Base-by-base conservation (phyloP, 345 rosid species). In the Eucalyptus tenuipes region DNA sequence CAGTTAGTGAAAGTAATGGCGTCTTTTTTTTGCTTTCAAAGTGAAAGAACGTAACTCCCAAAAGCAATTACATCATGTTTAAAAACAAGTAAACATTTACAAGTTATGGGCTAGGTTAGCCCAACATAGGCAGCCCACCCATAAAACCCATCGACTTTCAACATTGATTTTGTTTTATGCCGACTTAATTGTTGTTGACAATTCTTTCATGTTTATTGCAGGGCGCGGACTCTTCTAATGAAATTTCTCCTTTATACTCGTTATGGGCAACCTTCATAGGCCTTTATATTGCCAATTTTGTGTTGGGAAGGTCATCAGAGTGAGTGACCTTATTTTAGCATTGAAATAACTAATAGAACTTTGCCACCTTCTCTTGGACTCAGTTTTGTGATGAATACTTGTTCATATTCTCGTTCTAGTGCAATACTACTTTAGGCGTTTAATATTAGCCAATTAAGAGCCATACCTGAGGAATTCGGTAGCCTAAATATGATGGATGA, bases 251-350 rank as follows among this genome's bases (percentile, higher is more conserved):
- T 53, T 95, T 97, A 91, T 97, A 96, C 92, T 97, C 99, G 10
- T 91, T 97, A 57, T 97, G 99, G 99, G 99, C 99, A 85, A 97
- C 99, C 84, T 96, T 97, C 88, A 96, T 97, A 89, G 96, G 99
- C 87, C 97, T 96, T 89, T 96, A 97, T 94, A 96, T 97, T 90
- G 99, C 99, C 90, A 95, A 97, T 92, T 96, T 96, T 91, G 99
- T 97, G 64, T 96, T 97, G 90, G 98, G 96, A 92, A 95, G 98
- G 90, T 96, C 99, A 88, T 96, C 99, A 18, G 98, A 99, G 99
- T 97, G 91, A 94, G 89, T 89, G 18, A 87, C 86, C 22, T 17
- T 52, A 52, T 52, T 17, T 52, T 7, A 7, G 55, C 22, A 50
- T 50, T 50, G 22, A 50, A 55, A 15, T 88, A 84, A 50, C 14